Evolutionary conservation across 116 monocot species (phyloP), one percentile per base, ranked within the genome.

Genomic region (Papilionanthe hybrid): DNA sequence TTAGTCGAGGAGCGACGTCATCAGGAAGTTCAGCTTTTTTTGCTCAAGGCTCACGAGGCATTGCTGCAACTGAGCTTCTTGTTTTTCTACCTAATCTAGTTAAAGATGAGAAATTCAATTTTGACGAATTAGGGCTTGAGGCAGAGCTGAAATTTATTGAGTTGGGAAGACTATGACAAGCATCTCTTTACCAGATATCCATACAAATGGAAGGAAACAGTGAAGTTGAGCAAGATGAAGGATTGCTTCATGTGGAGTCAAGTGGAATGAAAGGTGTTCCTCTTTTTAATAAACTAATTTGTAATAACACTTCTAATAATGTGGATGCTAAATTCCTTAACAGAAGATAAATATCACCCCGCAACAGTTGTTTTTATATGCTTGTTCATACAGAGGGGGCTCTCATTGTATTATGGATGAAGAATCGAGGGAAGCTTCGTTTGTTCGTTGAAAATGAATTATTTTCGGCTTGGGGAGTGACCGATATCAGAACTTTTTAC

Each of bases 381-480:
- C 87, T 97, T 82, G 91, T 88, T 72, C 92, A 94, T 85, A 78
- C 75, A 48, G 89, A 86, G 55, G 97, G 97, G 77, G 92, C 97
- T 42, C 92, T 97, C 78, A 87, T 97, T 43, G 94, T 77, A 67
- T 83, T 97, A 37, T 97, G 97, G 97, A 86, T 92, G 63, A 97
- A 94, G 65, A 94, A 94, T 66, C 79, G 88, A 81, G 91, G 91
- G 79, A 97, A 97, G 76, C 82, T 92, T 20, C 91, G 82, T 8
- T 44, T 50, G 9, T 97, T 97, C 80, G 91, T 97, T 22, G 94
- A 92, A 86, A 81, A 92, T 47, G 92, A 94, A 67, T 82, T 97
- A 65, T 88, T 97, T 85, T 92, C 94, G 77, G 79, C 91, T 81
- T 97, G 94, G 92, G 94, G 91, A 75, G 88, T 97, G 78, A 87